Evolutionary conservation across 1,284 basidiomycete genomes (phyloP).

Genomic region (Megacollybia platyphylla): DNA sequence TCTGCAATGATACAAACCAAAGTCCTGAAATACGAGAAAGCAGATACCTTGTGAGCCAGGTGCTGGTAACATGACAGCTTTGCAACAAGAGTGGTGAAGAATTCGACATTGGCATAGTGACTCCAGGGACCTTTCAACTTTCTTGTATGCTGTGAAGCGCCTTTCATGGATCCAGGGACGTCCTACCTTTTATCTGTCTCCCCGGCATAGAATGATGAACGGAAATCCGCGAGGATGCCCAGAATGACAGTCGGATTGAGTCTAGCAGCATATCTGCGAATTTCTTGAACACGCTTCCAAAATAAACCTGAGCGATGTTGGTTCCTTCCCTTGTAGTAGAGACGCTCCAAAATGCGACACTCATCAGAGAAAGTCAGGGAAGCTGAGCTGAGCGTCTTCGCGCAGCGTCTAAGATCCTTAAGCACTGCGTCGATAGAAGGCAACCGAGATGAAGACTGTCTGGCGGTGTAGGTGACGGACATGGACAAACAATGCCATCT

Average conservation of each 20-base stretch:
- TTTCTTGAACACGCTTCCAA: conserved; percentile 54
- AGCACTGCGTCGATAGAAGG: conserved; percentile 35
- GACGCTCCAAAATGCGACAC: conserved; percentile 43
- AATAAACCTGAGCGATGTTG: conserved; percentile 64
- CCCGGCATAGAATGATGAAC: conserved; percentile 45
- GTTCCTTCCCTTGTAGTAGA: conserved; percentile 73
- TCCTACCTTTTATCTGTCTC: conserved; percentile 29
- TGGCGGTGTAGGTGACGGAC: not conserved
- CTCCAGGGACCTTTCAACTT: conserved; percentile 48
- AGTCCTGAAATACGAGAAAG: not conserved
- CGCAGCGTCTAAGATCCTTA: conserved; percentile 43
- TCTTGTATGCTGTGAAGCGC: conserved; percentile 15
- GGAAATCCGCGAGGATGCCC: conserved; percentile 32
- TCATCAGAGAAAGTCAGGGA: conserved; percentile 38
- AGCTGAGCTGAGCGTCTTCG: conserved; percentile 35
- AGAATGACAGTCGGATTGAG: conserved; percentile 28
- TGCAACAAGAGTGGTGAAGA: conserved; percentile 19
- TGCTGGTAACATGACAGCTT: conserved; percentile 19
- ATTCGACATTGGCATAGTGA: conserved; percentile 29
- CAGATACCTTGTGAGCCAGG: conserved; percentile 33
- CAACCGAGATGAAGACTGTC: not conserved
- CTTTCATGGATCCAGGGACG: not conserved
- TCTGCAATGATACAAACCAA: conserved; percentile 22
- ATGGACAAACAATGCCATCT: too few relatives aligned
- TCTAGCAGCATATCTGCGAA: conserved; percentile 41